These are phyloP conservation scores for Drechslerella stenobrocha DNA, from an alignment of 2,329 filamentous ascomycete species.

Conservation along the genomic window DNA sequence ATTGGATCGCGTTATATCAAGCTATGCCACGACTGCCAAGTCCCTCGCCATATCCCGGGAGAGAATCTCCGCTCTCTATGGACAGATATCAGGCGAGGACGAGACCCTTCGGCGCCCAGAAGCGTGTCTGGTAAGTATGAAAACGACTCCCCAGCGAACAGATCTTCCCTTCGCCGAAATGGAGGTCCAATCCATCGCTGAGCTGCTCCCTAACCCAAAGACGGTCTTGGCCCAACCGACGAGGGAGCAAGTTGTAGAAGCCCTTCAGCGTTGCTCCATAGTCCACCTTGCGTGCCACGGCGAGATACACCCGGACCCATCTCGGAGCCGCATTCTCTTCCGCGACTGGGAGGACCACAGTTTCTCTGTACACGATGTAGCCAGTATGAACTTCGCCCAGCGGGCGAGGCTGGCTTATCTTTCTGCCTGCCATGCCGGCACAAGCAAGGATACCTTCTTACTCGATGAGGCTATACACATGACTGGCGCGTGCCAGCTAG, in stretches of 20 bases:
- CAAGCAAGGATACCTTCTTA: slow-evolving; percentile 3
- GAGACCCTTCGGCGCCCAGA: too few relatives aligned
- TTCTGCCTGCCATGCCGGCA: slow-evolving; percentile 19
- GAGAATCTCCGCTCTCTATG: slow-evolving; percentile 8
- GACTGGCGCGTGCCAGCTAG: slow-evolving; percentile 27
- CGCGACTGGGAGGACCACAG: slow-evolving; percentile 23
- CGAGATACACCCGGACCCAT: slow-evolving; percentile 13
- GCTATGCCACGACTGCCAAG: slow-evolving; percentile 14
- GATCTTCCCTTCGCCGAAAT: slow-evolving; percentile 13
- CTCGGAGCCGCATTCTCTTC: slow-evolving; percentile 15
- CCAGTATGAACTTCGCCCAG: slow-evolving; percentile 7
- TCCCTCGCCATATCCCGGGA: slow-evolving; percentile 14
- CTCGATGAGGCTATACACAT: slow-evolving; percentile 25
- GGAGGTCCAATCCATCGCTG: slow-evolving; percentile 3
- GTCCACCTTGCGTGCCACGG: slow-evolving; percentile 37
- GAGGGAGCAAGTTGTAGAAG: slow-evolving; percentile 8
- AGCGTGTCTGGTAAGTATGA: slow-evolving; percentile 16
- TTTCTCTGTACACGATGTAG: slow-evolving; percentile 11
- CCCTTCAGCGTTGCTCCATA: background rate
- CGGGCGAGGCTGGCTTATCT: slow-evolving; percentile 14
- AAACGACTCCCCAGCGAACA: slow-evolving; percentile 20
- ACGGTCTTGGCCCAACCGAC: background rate
- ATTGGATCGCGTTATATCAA: slow-evolving; percentile 48
- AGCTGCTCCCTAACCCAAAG: background rate
- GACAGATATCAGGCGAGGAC: too few relatives aligned